Base-by-base conservation (phyloP, 2,329 filamentous ascomycete genomes). In the Neopestalotiopsis sp. region DNA sequence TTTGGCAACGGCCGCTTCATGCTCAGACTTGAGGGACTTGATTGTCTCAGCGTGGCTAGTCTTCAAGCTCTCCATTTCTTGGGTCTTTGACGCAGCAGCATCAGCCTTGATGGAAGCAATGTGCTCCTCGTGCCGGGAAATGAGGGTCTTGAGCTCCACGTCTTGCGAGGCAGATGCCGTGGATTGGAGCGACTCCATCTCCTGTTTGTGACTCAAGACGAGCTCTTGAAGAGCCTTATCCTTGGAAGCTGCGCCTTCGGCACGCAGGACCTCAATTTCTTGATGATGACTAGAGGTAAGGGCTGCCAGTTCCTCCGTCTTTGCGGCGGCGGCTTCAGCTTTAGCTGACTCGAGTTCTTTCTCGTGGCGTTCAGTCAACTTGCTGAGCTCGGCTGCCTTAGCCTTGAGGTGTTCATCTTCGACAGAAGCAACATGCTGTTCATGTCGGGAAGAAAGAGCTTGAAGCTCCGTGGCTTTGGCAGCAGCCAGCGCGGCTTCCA, bases 401-500 rank as follows among this genome's bases (percentile, higher is more conserved):
- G 60, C 70, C 49, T 67, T 60, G 30, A 71, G 69, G 14, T 72
- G 65, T 58, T 75, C 72, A 24, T 34, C 62, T 66, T 69, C 68
- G 9, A 73, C 59, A 4, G 69, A 42, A 12, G 72, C 69, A 3
- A 75, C 49, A 20, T 70, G 65, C 32, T 67, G 66, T 0, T 67
- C 67, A 62, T 76, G 70, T 32, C 69, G 68, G 2, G 69, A 58
- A 32, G 58, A 12, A 20, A 75, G 61, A 14, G 72, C 68, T 28
- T 67, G 68, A n/a, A 69, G 40, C 28, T 68, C 66, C 40, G 69
- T 71, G 32, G 69, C 59, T 62, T 72, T 73, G 4, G 71, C 67
- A 14, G 68, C 65, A 32, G 72, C 72, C 34, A 74, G n/a, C 17
- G 74, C 74, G 56, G 68, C 67, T 40, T 67, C 73, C 38, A 78